phyloP scores from a whole-genome alignment of 1,284 basidiomycete species.

The Leccinum angustisporum region DNA sequence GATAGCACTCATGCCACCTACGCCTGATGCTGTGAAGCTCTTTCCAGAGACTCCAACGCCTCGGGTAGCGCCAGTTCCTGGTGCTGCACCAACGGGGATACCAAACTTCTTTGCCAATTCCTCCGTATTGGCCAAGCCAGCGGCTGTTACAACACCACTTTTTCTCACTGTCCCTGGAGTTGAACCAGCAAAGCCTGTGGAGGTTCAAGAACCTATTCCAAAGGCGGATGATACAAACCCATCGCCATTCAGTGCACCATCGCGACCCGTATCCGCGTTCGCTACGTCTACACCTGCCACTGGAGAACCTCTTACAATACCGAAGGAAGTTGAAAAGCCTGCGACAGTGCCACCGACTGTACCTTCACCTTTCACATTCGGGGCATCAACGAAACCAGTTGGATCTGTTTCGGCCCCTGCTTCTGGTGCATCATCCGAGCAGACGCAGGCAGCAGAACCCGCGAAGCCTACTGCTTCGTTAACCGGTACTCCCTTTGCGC shows the following conservation, averaged over 20 bases:
- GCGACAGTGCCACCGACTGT: not conserved
- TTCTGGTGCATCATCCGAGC: conserved; percentile 7
- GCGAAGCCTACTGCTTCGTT: conserved; percentile 7
- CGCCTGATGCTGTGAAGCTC: conserved; percentile 21
- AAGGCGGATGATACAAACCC: conserved; percentile 13
- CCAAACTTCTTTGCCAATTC: conserved; percentile 55
- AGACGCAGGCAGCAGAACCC: conserved; percentile 8
- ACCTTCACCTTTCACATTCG: conserved; percentile 23
- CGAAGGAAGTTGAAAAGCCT: conserved; percentile 24
- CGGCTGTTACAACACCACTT: conserved; percentile 9
- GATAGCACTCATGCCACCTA: conserved; percentile 33
- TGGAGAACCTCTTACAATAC: not conserved
- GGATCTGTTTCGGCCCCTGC: conserved; percentile 13
- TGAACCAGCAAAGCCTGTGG: conserved; percentile 18
- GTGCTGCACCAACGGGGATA: conserved; percentile 24
- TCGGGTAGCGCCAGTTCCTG: not conserved
- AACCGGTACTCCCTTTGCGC: conserved; percentile 17
- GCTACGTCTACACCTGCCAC: conserved; percentile 10
- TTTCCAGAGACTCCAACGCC: conserved; percentile 20
- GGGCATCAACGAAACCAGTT: conserved; percentile 18
- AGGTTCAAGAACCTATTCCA: conserved; percentile 8
- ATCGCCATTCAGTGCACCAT: conserved; percentile 21
- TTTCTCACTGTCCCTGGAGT: conserved; percentile 6
- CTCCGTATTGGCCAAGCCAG: conserved; percentile 34
- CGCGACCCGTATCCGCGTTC: conserved; percentile 17